phyloP scores from a whole-genome alignment of 208 protist species.

The Leishmania aethiopica region DNA sequence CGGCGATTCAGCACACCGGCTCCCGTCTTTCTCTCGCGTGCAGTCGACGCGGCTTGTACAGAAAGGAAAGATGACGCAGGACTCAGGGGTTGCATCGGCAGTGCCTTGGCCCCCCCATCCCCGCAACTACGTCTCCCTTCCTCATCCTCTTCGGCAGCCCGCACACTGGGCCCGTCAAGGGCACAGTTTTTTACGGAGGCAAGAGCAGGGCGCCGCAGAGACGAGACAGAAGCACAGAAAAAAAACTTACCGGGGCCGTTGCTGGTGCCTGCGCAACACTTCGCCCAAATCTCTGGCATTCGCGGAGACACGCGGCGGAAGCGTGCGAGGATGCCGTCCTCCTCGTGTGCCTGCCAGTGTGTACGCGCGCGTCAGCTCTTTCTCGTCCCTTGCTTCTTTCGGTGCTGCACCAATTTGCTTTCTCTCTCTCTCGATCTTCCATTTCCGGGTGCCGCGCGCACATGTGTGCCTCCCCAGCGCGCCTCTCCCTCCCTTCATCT shows the following conservation, averaged over 20 bases:
- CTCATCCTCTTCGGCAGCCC: neutral
- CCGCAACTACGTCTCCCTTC: neutral
- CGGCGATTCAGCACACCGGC: no score
- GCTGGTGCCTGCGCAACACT: neutral
- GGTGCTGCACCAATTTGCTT: neutral
- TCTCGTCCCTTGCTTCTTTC: neutral
- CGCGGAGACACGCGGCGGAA: no score
- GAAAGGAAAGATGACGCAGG: neutral
- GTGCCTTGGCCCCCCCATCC: neutral
- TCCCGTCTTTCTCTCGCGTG: conserved; percentile 2
- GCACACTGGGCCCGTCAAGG: neutral
- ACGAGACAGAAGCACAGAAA: neutral
- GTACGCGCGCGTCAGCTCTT: neutral
- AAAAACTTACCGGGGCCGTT: no score
- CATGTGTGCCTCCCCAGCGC: neutral
- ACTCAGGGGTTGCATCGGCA: neutral
- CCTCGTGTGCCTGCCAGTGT: no score
- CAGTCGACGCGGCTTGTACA: neutral
- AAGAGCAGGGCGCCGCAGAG: neutral
- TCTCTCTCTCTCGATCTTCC: neutral
- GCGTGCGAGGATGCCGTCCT: no score
- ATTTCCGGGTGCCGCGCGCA: no score
- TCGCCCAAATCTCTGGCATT: no score
- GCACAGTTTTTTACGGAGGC: no score
- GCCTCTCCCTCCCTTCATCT: neutral